Evolutionary conservation across 345 rosid species (phyloP), one percentile per base, ranked within the genome.

Genomic region (Aquilaria sinensis): DNA sequence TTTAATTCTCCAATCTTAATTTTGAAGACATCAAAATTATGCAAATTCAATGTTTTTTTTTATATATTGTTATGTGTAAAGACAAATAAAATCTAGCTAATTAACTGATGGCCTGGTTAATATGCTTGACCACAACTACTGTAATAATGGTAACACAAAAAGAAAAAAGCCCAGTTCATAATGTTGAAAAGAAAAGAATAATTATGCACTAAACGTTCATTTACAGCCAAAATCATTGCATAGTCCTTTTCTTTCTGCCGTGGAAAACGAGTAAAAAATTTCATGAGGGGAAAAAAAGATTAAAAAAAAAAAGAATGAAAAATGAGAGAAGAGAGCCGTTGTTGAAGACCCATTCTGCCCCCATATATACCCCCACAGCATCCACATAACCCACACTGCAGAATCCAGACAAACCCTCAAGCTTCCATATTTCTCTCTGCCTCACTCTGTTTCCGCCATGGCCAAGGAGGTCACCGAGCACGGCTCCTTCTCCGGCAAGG

Each of bases 401-500:
- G 31, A 16, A 62, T 48, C n/a, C 29, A 30, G 6, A 15, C 46
- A 14, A 15, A 37, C 8, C 43, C 5, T 37, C 9, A 12, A 2
- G 52, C 52, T 65, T 29, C 66, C 31, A 56, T 50, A 9, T n/a
- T 14, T 12, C 57, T 46, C 30, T 15, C 14, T 12, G 1, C 12
- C 16, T 45, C 59, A 15, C 16, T 30, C 11, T 15, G 31, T 31
- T 14, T 30, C 41, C 50, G 30, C 1, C 14, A 75, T 81, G 85
- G 75, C 77, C 1, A 80, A 82, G 46, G 88, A 80, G 14, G 48
- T 61, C 33, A 47, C 65, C 10, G 86, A 80, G 69, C 73, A 77
- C 1, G 91, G 81, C 1, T 79, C 85, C 0, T 70, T 75, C 70
- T 63, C 84, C 50, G 81, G 74, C 8, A 91, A 83, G 78, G 96